Conservation (phyloP, 768 basidiomycete species). For the Auriscalpium orientale region DNA sequence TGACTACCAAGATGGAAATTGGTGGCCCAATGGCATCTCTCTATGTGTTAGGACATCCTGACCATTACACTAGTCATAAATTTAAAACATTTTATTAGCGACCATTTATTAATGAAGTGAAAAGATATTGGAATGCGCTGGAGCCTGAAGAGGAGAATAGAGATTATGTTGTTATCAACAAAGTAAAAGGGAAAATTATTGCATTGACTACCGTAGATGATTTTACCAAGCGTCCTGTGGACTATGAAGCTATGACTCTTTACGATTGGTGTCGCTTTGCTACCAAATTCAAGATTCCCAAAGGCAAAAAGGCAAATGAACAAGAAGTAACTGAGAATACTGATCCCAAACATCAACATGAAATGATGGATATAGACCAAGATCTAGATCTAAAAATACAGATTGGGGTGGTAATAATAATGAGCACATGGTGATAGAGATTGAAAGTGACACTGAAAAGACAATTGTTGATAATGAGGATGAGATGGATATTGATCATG, state of each 20-base stretch:
- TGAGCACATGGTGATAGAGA: too few relatives aligned
- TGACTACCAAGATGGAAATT: conserved; percentile 29
- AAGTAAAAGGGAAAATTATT: conserved; percentile 13
- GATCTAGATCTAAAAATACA: neutral
- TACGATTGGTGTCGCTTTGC: conserved; percentile 21
- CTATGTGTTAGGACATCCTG: conserved; percentile 29
- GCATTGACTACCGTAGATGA: conserved; percentile 23
- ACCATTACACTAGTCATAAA: conserved; percentile 31
- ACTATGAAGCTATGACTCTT: conserved; percentile 15
- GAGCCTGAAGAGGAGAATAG: neutral
- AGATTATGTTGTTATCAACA: conserved; percentile 9
- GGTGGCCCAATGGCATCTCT: conserved; percentile 30
- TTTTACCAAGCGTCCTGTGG: conserved; percentile 22
- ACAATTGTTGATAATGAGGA: too few relatives aligned
- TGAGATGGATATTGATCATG: too few relatives aligned
- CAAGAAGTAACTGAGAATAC: too few relatives aligned
- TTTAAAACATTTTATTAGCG: conserved; percentile 30
- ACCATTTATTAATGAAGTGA: conserved; percentile 22
- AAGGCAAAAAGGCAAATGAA: neutral
- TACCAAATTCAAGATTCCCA: neutral
- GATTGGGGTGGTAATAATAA: neutral
- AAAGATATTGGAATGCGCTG: conserved; percentile 9
- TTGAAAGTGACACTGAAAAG: too few relatives aligned
- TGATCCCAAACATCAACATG: neutral
- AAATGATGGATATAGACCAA: neutral